A percentile compares a stretch with the other conserved stretches of the same genome.
phyloP scores from a whole-genome alignment of 257 asterid species.

The Dorcoceras hygrometricum region DNA sequence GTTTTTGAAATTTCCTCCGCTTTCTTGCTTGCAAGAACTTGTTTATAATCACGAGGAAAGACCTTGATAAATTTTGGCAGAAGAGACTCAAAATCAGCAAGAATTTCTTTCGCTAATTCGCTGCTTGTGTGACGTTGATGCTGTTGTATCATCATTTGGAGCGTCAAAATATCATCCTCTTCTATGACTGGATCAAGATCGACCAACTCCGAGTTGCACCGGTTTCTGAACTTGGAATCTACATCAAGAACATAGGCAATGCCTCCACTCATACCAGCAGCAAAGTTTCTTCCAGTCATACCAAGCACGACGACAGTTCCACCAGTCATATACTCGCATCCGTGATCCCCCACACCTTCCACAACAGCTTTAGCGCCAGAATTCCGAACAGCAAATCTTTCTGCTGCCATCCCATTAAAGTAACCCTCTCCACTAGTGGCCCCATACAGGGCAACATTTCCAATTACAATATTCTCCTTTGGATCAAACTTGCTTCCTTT shows the following conservation, averaged over 20 bases:
- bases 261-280: slow-evolving; percentile 99
- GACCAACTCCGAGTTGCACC: slow-evolving; percentile 85
- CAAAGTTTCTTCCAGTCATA: slow-evolving; percentile 91
- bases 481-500: slow-evolving; percentile 84
- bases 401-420: slow-evolving; percentile 99
- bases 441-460: slow-evolving; percentile 96
- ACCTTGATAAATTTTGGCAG: slow-evolving; percentile 87
- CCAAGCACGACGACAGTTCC: slow-evolving; percentile 92
- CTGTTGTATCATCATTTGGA: slow-evolving; percentile 94
- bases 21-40: slow-evolving; percentile 66
- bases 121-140: slow-evolving; percentile 96
- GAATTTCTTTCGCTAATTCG: slow-evolving; percentile 75
- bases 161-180: slow-evolving; percentile 75
- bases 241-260: slow-evolving; percentile 84
- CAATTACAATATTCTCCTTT: slow-evolving; percentile 89
- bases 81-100: slow-evolving; percentile 64
- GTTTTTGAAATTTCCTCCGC: slow-evolving; percentile 42
- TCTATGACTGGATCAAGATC: slow-evolving; percentile 91
- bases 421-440: slow-evolving; percentile 96
- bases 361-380: slow-evolving; percentile 97
- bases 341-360: slow-evolving; percentile 99
- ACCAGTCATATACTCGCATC: slow-evolving; percentile 99
- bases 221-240: slow-evolving; percentile 62
- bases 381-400: slow-evolving; percentile 94
- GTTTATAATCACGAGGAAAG: slow-evolving; percentile 90